Evolutionary conservation across 2,329 filamentous ascomycete species (phyloP), one percentile per base, ranked within the genome.

Genomic region (Trichoderma polysporum): DNA sequence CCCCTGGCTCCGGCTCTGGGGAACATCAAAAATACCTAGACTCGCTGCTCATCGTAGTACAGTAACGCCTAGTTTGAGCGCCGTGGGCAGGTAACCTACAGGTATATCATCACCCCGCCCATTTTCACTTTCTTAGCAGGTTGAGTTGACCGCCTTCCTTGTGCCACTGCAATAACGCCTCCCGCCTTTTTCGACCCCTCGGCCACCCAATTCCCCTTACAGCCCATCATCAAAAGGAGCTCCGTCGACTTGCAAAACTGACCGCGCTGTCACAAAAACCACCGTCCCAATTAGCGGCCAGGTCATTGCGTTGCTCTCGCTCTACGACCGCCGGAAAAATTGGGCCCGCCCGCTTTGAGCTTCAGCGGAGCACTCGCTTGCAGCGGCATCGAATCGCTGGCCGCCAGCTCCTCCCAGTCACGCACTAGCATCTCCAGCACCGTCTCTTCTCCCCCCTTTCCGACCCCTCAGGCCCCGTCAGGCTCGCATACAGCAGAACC

Each of bases 391-490:
- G 58, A 37, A 50, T 61, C 41, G 39, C 45, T 41, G 56, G 22
- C 56, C 29, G 37, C 37, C 58, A 35, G 58, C 45, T 61, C n/a
- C 22, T 60, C 37, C 53, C 63, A 25, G 41, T 59, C 63, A 52
- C 35, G 63, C 63, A 52, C 63, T 41, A 59, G 56, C 63, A 66
- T 57, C 62, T 47, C 52, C 62, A 57, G 52, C 53, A 41, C 58
- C 58, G 54, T 56, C 50, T 54, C 49, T 53, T 37, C n/a, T 59
- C 33, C 56, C 56, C 54, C 56, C 56, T 59, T 60, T 66, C 41
- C 63, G 54, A 66, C 63, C 63, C 65, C 65, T 67, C 65, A 61
- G 57, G 49, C 57, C 61, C 53, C 59, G 66, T 68, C 66, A 64
- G 66, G 66, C 66, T 68, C 66, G 66, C 59, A 56, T 47, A 58